A percentile compares a stretch with the other conserved stretches of the same genome.
These are phyloP conservation scores for Apiotrichum sp. DNA, from an alignment of 1,284 basidiomycete genomes.

Conservation along the genomic window DNA sequence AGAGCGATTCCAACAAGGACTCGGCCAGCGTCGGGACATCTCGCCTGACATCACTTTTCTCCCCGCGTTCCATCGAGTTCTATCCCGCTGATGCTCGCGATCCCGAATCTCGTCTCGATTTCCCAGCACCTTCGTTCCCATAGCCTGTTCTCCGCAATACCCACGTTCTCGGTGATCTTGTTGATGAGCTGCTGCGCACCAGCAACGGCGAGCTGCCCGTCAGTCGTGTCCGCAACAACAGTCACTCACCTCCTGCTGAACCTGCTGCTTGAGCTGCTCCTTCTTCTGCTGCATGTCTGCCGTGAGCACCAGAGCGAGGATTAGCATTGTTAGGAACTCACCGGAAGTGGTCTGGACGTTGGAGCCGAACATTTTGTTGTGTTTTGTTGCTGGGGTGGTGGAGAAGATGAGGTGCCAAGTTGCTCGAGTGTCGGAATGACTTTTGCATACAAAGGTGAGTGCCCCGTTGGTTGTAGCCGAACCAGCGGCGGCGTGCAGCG, in stretches of 20 bases:
- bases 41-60: not conserved
- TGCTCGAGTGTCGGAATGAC: no score
- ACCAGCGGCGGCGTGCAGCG: no score
- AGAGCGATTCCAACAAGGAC: no score
- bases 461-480: not conserved
- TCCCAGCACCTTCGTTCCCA: no score
- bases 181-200: slow-evolving; percentile 47
- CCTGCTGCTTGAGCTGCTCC: slow-evolving; percentile 47
- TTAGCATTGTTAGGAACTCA: not conserved
- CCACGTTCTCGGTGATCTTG: slow-evolving; percentile 49
- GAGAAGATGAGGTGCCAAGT: not conserved
- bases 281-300: slow-evolving; percentile 42
- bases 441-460: not conserved
- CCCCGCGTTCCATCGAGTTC: not conserved
- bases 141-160: slow-evolving; percentile 5
- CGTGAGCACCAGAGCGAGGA: not conserved
- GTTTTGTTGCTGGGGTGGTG: not conserved
- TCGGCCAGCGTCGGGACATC: no score
- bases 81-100: no score
- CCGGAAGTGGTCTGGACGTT: slow-evolving; percentile 2
- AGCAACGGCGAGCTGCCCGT: slow-evolving; percentile 40
- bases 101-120: no score
- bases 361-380: slow-evolving; percentile 5
- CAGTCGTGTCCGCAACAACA: not conserved
- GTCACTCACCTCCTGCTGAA: slow-evolving; percentile 40